Evolutionary conservation across 768 basidiomycete genomes (phyloP).

Genomic region (Mycena amicta): DNA sequence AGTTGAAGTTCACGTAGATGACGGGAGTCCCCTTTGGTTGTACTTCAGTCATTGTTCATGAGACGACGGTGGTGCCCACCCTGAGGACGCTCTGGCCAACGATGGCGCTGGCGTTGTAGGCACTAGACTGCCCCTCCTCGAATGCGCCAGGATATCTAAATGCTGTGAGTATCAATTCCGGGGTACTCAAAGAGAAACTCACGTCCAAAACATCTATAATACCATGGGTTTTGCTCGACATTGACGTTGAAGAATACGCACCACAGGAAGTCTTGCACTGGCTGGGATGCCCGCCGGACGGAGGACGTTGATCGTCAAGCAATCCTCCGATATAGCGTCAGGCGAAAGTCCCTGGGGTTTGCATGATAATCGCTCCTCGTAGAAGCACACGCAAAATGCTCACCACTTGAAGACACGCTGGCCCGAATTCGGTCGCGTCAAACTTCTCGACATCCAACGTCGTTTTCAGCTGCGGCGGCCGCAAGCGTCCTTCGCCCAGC

Average conservation of each 20-base stretch:
- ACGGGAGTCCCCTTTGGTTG: constrained; percentile 37
- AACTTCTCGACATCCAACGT: constrained; percentile 30
- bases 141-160: constrained; percentile 29
- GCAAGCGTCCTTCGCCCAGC: constrained; percentile 32
- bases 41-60: no score
- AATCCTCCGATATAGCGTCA: constrained; percentile 37
- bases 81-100: constrained; percentile 29
- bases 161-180: neutral
- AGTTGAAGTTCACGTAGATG: constrained; percentile 51
- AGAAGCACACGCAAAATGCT: constrained; percentile 26
- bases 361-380: neutral
- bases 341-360: constrained; percentile 38
- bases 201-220: constrained; percentile 21
- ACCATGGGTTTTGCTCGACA: no score
- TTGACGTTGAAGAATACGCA: no score
- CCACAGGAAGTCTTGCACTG: constrained; percentile 10
- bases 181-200: neutral
- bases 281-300: constrained; percentile 30
- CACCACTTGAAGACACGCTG: constrained; percentile 41
- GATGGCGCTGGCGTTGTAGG: constrained; percentile 30
- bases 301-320: constrained; percentile 46
- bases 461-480: constrained; percentile 36
- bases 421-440: constrained; percentile 34
- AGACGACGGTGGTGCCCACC: constrained; percentile 13
- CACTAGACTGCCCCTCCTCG: constrained; percentile 18